Evolutionary conservation across 257 asterid species (phyloP).

Genomic region (Nicotiana obtusifolia): DNA sequence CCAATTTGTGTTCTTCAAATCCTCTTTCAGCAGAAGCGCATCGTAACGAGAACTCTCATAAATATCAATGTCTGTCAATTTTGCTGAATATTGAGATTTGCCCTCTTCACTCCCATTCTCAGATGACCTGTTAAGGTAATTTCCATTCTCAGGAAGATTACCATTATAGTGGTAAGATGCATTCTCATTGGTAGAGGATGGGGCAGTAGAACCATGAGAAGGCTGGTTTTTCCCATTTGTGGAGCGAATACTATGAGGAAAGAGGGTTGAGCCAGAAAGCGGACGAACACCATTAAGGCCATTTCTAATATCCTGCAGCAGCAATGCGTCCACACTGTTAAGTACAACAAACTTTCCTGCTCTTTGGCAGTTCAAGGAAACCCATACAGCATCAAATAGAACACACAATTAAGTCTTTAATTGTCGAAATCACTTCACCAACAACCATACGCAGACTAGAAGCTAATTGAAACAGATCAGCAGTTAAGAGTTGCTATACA

Average conservation of each 20-base stretch:
- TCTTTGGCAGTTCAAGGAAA: background rate
- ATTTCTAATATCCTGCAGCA: slow-evolving; percentile 72
- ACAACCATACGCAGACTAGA: slow-evolving; percentile 1
- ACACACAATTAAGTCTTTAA: background rate
- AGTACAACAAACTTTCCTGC: background rate
- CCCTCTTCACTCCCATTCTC: slow-evolving; percentile 62
- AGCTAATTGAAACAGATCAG: background rate
- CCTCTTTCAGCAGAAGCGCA: slow-evolving; percentile 60
- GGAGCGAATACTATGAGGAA: slow-evolving; percentile 94
- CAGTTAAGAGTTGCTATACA: background rate
- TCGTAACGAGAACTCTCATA: slow-evolving; percentile 95
- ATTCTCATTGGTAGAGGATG: slow-evolving; percentile 44
- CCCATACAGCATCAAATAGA: background rate
- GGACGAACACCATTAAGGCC: slow-evolving; percentile 61
- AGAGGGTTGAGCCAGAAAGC: slow-evolving; percentile 68
- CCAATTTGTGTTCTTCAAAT: slow-evolving; percentile 79
- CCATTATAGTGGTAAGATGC: slow-evolving; percentile 27
- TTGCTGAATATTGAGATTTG: slow-evolving; percentile 48
- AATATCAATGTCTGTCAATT: slow-evolving; percentile 49
- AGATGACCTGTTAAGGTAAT: slow-evolving; percentile 35
- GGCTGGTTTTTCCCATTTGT: slow-evolving; percentile 48
- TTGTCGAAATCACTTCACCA: background rate
- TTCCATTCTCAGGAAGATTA: slow-evolving; percentile 40
- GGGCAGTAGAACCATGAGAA: slow-evolving; percentile 16
- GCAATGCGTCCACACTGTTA: background rate